Evolutionary conservation across 108 stramenopile species (phyloP).

Genomic region (Chaetoceros muelleri): DNA sequence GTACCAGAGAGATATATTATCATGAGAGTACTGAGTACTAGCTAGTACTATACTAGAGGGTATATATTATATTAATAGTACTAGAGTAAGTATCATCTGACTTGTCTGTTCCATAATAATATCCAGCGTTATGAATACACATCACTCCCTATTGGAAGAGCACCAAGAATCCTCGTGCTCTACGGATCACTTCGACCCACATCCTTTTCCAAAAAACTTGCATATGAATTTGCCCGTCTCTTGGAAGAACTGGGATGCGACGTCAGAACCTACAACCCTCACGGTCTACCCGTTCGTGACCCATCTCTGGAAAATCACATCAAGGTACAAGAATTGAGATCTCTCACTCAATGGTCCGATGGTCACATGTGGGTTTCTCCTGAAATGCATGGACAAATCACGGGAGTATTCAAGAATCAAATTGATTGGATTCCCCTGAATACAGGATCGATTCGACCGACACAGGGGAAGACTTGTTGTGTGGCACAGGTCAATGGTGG

Average conservation of each 20-base stretch:
- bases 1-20: too few relatives aligned
- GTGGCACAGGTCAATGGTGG: slow-evolving; percentile 59
- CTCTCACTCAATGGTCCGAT: slow-evolving; percentile 49
- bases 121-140: slow-evolving; percentile 32
- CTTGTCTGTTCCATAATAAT: too few relatives aligned
- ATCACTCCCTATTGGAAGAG: slow-evolving; percentile 30
- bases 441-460: slow-evolving; percentile 46
- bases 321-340: slow-evolving; percentile 51
- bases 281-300: slow-evolving; percentile 44
- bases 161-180: slow-evolving; percentile 35
- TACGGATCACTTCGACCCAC: slow-evolving; percentile 41
- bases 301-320: slow-evolving; percentile 32
- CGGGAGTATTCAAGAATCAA: slow-evolving; percentile 54
- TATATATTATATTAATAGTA: too few relatives aligned
- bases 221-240: slow-evolving; percentile 42
- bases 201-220: slow-evolving; percentile 30
- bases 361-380: slow-evolving; percentile 51
- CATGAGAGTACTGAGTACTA: too few relatives aligned
- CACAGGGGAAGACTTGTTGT: slow-evolving; percentile 41
- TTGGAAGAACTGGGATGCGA: slow-evolving; percentile 47
- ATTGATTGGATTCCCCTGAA: slow-evolving; percentile 71
- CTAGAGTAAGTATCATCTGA: too few relatives aligned
- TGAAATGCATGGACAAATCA: slow-evolving; percentile 59
- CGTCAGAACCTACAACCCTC: slow-evolving; percentile 46
- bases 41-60: too few relatives aligned